These are phyloP conservation scores for Bimuria novae-zelandiae DNA, from an alignment of 2,329 filamentous ascomycete genomes.

Conservation along the genomic window DNA sequence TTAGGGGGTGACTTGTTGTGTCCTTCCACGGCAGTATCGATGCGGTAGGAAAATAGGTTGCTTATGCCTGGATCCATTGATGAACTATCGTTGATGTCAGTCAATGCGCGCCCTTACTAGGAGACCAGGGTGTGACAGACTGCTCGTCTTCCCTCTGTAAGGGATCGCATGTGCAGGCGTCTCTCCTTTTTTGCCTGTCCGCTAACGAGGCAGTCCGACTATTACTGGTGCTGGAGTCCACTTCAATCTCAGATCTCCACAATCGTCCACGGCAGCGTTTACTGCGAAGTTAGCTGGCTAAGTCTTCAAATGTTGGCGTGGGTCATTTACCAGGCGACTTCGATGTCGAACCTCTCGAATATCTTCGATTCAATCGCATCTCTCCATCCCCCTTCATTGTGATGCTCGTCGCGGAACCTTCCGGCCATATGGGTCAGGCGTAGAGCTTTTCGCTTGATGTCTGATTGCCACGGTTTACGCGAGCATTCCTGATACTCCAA, in stretches of 20 bases:
- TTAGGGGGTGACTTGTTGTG: not conserved
- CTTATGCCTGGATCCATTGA: constrained; percentile 14
- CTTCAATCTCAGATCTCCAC: constrained; percentile 20
- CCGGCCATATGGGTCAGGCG: constrained; percentile 1
- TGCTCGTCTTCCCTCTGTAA: constrained; percentile 11
- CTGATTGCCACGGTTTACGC: constrained; percentile 16
- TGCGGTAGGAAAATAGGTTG: constrained; percentile 16
- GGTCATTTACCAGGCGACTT: constrained; percentile 22
- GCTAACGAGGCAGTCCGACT: constrained; percentile 12
- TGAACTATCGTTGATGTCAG: constrained; percentile 11
- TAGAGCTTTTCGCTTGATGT: constrained; percentile 15
- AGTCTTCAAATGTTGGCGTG: not conserved
- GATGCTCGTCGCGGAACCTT: constrained; percentile 8
- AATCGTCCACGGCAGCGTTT: constrained; percentile 17
- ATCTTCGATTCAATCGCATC: constrained; percentile 13
- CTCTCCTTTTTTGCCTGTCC: constrained; percentile 17
- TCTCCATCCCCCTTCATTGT: constrained; percentile 22
- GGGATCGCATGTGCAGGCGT: constrained; percentile 16
- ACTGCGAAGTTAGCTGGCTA: constrained; percentile 11
- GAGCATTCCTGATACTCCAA: constrained; percentile 10
- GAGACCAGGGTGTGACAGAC: not conserved
- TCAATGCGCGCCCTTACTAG: not conserved
- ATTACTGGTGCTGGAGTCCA: constrained; percentile 8
- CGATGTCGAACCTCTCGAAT: constrained; percentile 24
- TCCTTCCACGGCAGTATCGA: constrained; percentile 11